Conservation (phyloP, 1,284 basidiomycete genomes). For the Apiotrichum domesticum region DNA sequence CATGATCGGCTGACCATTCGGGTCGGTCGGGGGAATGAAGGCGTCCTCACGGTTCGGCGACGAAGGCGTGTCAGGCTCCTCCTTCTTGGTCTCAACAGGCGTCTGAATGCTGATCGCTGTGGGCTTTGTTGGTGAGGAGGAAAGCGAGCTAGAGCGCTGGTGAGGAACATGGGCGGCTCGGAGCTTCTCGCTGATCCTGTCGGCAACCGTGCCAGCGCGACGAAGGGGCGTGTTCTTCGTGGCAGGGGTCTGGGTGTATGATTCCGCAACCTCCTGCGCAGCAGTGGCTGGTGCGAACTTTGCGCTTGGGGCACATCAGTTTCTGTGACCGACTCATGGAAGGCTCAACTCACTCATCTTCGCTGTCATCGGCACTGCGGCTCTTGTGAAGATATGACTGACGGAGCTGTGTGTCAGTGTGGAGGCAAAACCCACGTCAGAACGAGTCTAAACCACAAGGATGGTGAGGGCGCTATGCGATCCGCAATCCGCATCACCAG, state of each 20-base stretch:
- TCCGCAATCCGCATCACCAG: neutral
- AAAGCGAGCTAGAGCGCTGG: neutral
- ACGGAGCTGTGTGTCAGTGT: conserved; percentile 53
- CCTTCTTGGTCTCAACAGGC: neutral
- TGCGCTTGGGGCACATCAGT: conserved; percentile 50
- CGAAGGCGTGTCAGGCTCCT: conserved; percentile 15
- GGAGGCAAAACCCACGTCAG: too few relatives aligned
- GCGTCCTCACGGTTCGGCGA: conserved; percentile 35
- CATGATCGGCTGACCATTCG: conserved; percentile 30
- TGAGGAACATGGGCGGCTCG: conserved; percentile 27
- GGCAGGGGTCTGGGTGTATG: conserved; percentile 68
- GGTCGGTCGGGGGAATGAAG: conserved; percentile 40
- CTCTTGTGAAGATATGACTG: conserved; percentile 69
- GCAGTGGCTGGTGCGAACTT: conserved; percentile 66
- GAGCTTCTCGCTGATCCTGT: conserved; percentile 46
- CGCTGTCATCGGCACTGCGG: conserved; percentile 74
- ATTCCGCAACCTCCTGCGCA: conserved; percentile 53
- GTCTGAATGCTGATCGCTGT: conserved; percentile 15
- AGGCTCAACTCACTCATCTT: conserved; percentile 68
- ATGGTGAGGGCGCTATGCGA: too few relatives aligned
- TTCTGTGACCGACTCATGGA: neutral
- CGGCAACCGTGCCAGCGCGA: conserved; percentile 43
- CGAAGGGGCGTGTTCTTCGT: conserved; percentile 29
- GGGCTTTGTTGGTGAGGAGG: neutral
- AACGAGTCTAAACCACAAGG: too few relatives aligned